Base-by-base conservation (phyloP, 805 yeast species). In the Saccharomycopsis sp. region DNA sequence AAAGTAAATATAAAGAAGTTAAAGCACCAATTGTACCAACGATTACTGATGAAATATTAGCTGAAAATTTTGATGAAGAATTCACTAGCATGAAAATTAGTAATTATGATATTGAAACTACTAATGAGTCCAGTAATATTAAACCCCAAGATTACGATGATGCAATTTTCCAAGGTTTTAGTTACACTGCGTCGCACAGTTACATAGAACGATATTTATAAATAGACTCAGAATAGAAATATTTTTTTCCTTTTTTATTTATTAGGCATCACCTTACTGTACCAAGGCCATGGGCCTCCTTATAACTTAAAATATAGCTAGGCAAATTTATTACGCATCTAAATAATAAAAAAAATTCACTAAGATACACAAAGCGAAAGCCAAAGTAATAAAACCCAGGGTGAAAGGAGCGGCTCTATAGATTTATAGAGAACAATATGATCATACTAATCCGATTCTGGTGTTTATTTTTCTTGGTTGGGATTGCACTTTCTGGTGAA, bases 1-100 rank as follows among this genome's bases (percentile, higher is more conserved):
- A 80, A 20, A 66, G 70, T 38, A 66, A 64, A 34, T 64, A 62
- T 21, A 57, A 62, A 23, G 61, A 62, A 1, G 61, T 74, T 5
- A 63, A 66, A 42, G 94, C 95, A 2, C 96, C 96, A 1, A 81
- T 87, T 28, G 65, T 78, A n/a, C 96, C 96, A 1, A 63, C 85
- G 4, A 75, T 88, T 35, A 83, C 94, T 0, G 79, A 86, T 56
- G 90, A 94, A 20, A 79, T 70, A 38, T 58, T 83, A 44, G 96
- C 96, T 0, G 96, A 87, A 58, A 87, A 87, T 56, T 87, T 87
- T 58, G 86, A 85, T 51, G 62, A 71, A 7, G 89, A 84, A 48
- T 87, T 87, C 62, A 87, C 96, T 0, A 72, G 71, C 6, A 72
- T 85, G 81, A 70, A 71, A 31, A 67, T 79, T 36, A 71, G 65